phyloP scores from a whole-genome alignment of 371 early-diverging fungal genomes.

The Rhizomucor miehei region DNA sequence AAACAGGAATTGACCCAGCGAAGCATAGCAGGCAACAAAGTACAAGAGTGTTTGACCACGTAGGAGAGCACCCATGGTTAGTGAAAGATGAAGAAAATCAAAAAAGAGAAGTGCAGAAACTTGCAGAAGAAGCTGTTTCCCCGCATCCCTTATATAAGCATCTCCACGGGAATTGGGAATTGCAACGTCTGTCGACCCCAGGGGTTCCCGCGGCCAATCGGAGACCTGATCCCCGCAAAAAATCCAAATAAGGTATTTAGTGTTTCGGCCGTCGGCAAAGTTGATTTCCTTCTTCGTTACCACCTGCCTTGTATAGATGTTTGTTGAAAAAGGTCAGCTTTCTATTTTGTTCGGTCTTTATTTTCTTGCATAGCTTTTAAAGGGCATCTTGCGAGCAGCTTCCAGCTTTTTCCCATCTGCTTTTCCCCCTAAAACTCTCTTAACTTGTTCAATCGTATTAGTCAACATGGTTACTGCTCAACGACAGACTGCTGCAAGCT shows the following conservation, averaged over 20 bases:
- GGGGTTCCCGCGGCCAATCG: not conserved
- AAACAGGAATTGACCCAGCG: slow-evolving; percentile 39
- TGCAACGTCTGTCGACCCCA: no score
- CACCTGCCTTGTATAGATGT: not conserved
- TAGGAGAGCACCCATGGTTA: not conserved
- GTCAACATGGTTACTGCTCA: slow-evolving; percentile 12
- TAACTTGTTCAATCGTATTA: no score
- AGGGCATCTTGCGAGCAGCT: not conserved
- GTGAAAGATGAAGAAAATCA: not conserved
- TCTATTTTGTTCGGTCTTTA: not conserved
- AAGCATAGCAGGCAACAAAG: slow-evolving; percentile 36
- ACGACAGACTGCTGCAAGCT: slow-evolving; percentile 46
- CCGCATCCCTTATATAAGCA: no score
- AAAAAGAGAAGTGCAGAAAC: not conserved
- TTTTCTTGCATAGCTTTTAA: not conserved
- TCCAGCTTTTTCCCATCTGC: not conserved
- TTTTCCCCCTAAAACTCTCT: no score
- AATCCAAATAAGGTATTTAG: not conserved
- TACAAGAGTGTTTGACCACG: slow-evolving; percentile 25
- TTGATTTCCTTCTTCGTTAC: not conserved
- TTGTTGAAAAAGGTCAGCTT: not conserved
- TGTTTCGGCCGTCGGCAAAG: not conserved
- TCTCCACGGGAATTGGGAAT: no score
- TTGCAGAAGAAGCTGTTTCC: no score
- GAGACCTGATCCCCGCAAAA: not conserved